These are phyloP conservation scores for Poronia punctata DNA, from an alignment of 495 filamentous ascomycete species.

Conservation along the genomic window DNA sequence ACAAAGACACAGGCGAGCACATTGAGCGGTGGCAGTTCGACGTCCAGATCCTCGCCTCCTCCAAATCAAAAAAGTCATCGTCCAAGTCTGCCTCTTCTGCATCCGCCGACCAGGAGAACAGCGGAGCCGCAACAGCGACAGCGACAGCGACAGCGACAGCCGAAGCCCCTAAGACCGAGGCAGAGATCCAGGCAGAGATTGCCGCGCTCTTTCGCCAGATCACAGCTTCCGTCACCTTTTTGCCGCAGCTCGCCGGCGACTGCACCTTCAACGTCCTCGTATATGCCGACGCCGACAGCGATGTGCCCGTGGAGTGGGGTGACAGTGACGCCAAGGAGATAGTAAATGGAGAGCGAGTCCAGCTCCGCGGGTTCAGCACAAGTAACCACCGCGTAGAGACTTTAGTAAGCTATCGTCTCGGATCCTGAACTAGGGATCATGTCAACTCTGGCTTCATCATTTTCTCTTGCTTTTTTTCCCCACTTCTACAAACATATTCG, in stretches of 20 bases:
- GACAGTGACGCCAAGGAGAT: slow-evolving; percentile 99
- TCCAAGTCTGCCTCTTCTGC: slow-evolving; percentile 48
- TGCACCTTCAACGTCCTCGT: slow-evolving; percentile 99
- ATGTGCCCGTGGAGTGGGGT: slow-evolving; percentile 97
- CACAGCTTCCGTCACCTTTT: slow-evolving; percentile 93
- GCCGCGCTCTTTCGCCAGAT: slow-evolving; percentile 95
- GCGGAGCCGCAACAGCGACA: slow-evolving; percentile 6
- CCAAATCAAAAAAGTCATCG: slow-evolving; percentile 36
- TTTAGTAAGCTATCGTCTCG: slow-evolving; percentile 77
- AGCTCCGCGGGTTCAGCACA: slow-evolving; percentile 91
- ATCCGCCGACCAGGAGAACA: slow-evolving; percentile 41
- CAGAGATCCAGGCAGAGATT: slow-evolving; percentile 91
- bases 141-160: slow-evolving; percentile 12
- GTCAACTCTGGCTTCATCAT: no score
- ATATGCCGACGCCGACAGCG: slow-evolving; percentile 92
- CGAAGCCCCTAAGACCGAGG: slow-evolving; percentile 70
- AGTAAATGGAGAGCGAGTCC: slow-evolving; percentile 89
- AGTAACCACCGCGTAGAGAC: slow-evolving; percentile 90
- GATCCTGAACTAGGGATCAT: slow-evolving; percentile 35
- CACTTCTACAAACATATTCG: no score
- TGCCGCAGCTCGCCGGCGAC: slow-evolving; percentile 83
- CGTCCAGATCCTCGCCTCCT: slow-evolving; percentile 66
- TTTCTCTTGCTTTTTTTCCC: no score
- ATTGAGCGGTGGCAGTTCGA: slow-evolving; percentile 98
- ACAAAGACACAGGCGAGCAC: slow-evolving; percentile 92